Evolutionary conservation across 345 rosid species (phyloP).

Genomic region (Cardamine resedifolia): DNA sequence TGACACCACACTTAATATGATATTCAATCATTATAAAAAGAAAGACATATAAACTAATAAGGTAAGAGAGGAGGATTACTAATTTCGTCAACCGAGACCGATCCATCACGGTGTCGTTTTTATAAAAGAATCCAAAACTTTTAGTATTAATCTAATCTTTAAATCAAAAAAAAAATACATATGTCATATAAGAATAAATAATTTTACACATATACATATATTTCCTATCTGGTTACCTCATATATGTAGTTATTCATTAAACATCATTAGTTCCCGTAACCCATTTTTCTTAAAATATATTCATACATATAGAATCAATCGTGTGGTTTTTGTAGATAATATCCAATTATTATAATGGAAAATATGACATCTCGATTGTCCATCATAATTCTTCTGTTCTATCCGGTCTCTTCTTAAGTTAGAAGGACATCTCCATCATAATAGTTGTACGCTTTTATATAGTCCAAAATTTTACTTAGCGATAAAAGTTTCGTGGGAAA

Average conservation of each 20-base stretch:
- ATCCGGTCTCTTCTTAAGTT: not conserved
- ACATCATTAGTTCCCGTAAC: not conserved
- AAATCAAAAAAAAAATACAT: no score
- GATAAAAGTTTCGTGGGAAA: not conserved
- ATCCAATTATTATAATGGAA: not conserved
- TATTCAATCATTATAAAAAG: no score
- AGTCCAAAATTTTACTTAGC: constrained; percentile 11
- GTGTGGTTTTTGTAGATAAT: not conserved
- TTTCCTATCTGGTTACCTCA: not conserved
- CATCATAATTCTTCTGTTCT: not conserved
- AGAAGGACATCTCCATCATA: not conserved
- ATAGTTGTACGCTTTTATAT: not conserved
- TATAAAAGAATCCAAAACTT: no score
- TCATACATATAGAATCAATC: not conserved
- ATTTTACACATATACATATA: no score
- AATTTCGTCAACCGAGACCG: no score
- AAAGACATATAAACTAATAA: no score
- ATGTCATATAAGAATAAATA: no score
- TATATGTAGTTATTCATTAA: not conserved
- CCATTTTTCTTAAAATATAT: not conserved
- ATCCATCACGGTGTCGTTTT: no score
- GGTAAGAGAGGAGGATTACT: no score
- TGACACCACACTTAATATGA: no score
- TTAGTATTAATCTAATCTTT: no score
- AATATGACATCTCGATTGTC: not conserved